These are phyloP conservation scores for Rhodotorula taiwanensis DNA, from an alignment of 768 basidiomycete species.

Conservation along the genomic window DNA sequence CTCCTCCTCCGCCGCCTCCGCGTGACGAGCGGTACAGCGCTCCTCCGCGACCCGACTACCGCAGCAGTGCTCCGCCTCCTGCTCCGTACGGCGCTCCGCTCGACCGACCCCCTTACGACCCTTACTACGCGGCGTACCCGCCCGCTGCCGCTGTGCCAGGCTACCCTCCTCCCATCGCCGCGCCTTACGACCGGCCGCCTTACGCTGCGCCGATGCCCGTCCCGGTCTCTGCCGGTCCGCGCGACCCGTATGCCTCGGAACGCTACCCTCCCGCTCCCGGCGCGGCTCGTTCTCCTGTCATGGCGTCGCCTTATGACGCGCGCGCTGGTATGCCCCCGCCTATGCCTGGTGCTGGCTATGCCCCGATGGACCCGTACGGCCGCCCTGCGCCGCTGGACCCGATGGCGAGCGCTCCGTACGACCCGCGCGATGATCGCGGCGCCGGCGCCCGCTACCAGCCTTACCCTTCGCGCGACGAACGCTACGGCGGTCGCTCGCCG, in stretches of 20 bases:
- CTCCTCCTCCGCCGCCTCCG: too few species aligned
- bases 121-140: slow-evolving; percentile 21
- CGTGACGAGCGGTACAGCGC: neutral
- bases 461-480: slow-evolving; percentile 20
- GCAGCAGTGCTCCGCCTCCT: slow-evolving; percentile 14
- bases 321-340: too few species aligned
- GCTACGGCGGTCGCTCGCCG: slow-evolving; percentile 24
- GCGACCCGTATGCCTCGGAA: slow-evolving; percentile 19
- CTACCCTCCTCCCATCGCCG: slow-evolving; percentile 13
- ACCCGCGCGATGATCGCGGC: slow-evolving; percentile 30
- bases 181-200: slow-evolving; percentile 26
- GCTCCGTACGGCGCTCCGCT: slow-evolving; percentile 5
- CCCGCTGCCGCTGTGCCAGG: slow-evolving; percentile 4
- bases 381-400: slow-evolving; percentile 5
- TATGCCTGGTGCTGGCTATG: slow-evolving; percentile 14
- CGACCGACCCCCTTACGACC: slow-evolving; percentile 27
- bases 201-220: slow-evolving; percentile 3
- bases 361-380: slow-evolving; percentile 2
- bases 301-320: neutral
- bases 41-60: neutral
- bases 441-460: slow-evolving; percentile 16
- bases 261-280: slow-evolving; percentile 11
- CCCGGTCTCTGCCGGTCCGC: neutral
- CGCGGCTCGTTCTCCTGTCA: slow-evolving; percentile 15
- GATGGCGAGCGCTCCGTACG: slow-evolving; percentile 17